Evolutionary conservation across 1,284 basidiomycete genomes (phyloP).

Genomic region (Austropuccinia psidii): DNA sequence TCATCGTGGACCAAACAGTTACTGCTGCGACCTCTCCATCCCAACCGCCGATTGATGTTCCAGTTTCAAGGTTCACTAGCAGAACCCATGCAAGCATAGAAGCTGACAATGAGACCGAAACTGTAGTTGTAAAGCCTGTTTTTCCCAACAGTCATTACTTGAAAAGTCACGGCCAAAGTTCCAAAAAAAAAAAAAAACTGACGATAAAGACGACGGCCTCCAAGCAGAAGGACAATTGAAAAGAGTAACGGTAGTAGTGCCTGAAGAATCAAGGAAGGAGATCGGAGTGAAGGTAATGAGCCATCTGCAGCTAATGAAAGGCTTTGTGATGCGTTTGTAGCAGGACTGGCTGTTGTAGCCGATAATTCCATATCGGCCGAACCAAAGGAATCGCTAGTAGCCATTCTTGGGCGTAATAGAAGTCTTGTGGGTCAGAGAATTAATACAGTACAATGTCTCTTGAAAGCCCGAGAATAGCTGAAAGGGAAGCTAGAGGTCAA

Average conservation of each 20-base stretch:
- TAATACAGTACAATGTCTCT: no score
- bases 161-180: no score
- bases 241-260: neutral
- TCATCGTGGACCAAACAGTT: constrained; percentile 13
- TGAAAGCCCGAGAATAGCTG: no score
- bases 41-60: constrained; percentile 10
- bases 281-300: neutral
- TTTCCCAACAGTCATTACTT: no score
- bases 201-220: constrained; percentile 3
- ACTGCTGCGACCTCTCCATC: constrained; percentile 6
- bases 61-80: neutral
- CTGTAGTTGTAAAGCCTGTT: constrained; percentile 9
- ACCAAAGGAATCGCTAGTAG: no score
- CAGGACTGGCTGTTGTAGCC: neutral
- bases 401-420: no score
- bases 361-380: neutral
- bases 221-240: neutral
- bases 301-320: neutral
- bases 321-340: neutral
- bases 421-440: no score
- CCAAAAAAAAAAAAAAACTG: neutral
- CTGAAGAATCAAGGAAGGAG: constrained; percentile 3
- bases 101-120: neutral
- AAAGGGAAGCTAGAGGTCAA: no score
- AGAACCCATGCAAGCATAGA: constrained; percentile 7